A percentile compares a stretch with the other conserved stretches of the same genome.
Conservation (phyloP, 2,329 filamentous ascomycete species). For the Aspergillus luchuensis region DNA sequence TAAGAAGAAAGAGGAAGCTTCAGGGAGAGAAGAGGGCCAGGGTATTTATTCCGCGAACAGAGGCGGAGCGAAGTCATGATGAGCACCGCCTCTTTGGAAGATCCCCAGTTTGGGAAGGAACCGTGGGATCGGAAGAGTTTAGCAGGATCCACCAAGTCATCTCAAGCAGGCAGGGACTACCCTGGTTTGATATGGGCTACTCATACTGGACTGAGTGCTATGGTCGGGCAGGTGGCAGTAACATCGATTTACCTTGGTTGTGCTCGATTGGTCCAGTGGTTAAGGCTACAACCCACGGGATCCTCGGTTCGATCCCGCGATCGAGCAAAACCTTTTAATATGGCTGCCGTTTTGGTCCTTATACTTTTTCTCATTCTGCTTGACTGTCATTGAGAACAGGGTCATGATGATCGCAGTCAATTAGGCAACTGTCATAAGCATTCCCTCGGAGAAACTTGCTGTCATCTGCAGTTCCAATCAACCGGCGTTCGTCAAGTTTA, state of each 20-base stretch:
- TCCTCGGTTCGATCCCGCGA: neutral
- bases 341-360: neutral
- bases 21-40: neutral
- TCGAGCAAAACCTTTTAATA: neutral
- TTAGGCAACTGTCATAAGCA: too few relatives aligned
- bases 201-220: too few relatives aligned
- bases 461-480: neutral
- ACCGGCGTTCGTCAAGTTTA: neutral
- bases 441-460: neutral
- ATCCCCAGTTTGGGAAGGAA: neutral
- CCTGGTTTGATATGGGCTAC: too few relatives aligned
- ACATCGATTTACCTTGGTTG: too few relatives aligned
- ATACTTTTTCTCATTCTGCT: too few relatives aligned
- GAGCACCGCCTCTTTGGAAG: neutral
- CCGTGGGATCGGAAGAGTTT: neutral
- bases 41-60: slow-evolving; percentile 1
- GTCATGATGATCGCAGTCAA: neutral
- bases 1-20: neutral
- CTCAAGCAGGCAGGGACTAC: too few relatives aligned
- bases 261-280: neutral
- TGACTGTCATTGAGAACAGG: too few relatives aligned
- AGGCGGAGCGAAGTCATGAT: slow-evolving; percentile 2
- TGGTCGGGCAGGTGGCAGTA: too few relatives aligned
- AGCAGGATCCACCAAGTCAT: neutral
- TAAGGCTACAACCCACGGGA: neutral